Evolutionary conservation across 2,329 filamentous ascomycete species (phyloP).

Genomic region (Trichoderma sp.): DNA sequence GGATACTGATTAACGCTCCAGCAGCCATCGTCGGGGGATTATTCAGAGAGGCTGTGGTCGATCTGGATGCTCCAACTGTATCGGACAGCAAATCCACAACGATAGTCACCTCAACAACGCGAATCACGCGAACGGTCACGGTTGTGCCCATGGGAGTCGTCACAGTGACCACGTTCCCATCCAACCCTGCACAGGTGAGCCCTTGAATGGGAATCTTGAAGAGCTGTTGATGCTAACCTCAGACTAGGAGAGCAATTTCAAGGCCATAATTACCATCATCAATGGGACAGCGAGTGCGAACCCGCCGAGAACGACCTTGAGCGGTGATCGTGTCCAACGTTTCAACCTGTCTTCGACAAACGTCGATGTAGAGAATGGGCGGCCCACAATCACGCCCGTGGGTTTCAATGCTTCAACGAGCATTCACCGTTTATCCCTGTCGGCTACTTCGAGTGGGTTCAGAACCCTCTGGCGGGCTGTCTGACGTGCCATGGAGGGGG

Average conservation of each 20-base stretch:
- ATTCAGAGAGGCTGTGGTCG: background rate
- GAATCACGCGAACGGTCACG: background rate
- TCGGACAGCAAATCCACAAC: background rate
- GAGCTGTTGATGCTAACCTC: background rate
- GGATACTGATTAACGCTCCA: background rate
- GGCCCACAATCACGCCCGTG: background rate
- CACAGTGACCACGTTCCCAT: background rate
- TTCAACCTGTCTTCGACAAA: background rate
- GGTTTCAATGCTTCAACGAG: background rate
- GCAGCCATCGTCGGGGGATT: background rate
- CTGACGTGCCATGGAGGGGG: background rate
- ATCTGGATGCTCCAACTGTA: background rate
- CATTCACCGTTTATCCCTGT: background rate
- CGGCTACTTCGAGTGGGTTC: constrained; percentile 23
- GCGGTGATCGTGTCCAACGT: background rate
- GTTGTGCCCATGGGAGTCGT: background rate
- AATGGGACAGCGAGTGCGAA: background rate
- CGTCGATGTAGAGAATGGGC: background rate
- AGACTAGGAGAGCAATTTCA: background rate
- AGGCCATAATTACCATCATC: constrained; percentile 1
- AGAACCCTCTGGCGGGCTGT: constrained; percentile 24
- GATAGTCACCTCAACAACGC: background rate
- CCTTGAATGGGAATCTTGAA: background rate
- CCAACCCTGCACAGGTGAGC: background rate
- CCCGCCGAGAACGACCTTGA: background rate